Evolutionary conservation across 306 rosid species (phyloP).

Genomic region (Malus asiatica): DNA sequence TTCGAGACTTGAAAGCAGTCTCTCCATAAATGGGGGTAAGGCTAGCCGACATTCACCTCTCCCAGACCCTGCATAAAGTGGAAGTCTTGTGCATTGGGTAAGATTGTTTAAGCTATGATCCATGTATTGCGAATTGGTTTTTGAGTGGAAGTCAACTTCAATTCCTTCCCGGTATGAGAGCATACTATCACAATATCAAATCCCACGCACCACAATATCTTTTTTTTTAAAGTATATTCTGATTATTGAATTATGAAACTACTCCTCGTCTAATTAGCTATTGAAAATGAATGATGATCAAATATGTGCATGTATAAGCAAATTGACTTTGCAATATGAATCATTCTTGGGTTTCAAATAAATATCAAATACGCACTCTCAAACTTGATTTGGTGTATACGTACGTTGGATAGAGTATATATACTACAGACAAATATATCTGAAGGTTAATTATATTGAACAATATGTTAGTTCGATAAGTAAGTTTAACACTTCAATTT

Average conservation of each 20-base stretch:
- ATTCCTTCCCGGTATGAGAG: neutral
- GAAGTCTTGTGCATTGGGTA: too few species aligned
- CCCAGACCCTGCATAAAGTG: too few species aligned
- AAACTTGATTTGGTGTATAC: neutral
- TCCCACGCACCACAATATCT: neutral
- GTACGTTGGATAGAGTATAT: neutral
- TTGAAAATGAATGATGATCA: neutral
- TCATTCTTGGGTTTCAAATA: neutral
- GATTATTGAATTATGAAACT: neutral
- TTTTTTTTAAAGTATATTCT: too few species aligned
- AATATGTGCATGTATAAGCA: neutral
- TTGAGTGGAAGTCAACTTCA: neutral
- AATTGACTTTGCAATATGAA: neutral
- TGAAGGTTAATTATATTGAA: neutral
- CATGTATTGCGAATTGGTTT: neutral
- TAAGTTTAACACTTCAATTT: neutral
- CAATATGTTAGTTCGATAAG: neutral
- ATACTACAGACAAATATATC: neutral
- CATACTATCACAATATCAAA: neutral
- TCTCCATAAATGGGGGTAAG: too few species aligned
- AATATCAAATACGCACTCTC: neutral
- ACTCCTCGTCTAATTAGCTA: neutral
- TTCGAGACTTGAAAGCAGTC: too few species aligned
- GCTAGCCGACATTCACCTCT: too few species aligned
- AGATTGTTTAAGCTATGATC: too few species aligned